Conservation (phyloP, 352 stramenopile species). For the Pythium phragmiticola region DNA sequence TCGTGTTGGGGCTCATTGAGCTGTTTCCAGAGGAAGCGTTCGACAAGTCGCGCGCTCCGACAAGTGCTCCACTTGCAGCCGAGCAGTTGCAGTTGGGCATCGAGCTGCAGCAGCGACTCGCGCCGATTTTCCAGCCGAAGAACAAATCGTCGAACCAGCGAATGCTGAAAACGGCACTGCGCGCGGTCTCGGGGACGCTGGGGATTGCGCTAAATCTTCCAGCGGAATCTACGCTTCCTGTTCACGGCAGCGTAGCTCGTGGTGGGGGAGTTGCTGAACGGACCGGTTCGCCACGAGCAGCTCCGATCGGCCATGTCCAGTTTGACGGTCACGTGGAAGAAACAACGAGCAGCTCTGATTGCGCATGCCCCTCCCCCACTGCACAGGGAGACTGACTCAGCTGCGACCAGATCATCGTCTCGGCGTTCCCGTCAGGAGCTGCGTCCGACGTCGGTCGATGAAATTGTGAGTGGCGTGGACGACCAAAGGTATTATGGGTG, state of each 20-base stretch:
- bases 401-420: background rate
- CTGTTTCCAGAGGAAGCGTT: background rate
- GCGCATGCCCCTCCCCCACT: too few relatives aligned
- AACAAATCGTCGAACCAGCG: background rate
- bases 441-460: background rate
- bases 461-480: background rate
- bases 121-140: background rate
- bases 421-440: background rate
- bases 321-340: slow-evolving; percentile 2
- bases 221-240: too few relatives aligned
- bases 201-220: too few relatives aligned
- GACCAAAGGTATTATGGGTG: background rate
- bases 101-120: background rate
- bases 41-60: background rate
- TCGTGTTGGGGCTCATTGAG: background rate
- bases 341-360: background rate
- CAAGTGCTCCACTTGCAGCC: background rate
- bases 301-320: background rate
- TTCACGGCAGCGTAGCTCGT: background rate
- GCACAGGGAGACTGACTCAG: background rate
- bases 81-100: background rate
- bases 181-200: too few relatives aligned
- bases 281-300: background rate
- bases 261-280: slow-evolving; percentile 1
- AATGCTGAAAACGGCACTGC: background rate